Evolutionary conservation across 1,139 yeast genomes (phyloP).

Genomic region (Geotrichum candidum): DNA sequence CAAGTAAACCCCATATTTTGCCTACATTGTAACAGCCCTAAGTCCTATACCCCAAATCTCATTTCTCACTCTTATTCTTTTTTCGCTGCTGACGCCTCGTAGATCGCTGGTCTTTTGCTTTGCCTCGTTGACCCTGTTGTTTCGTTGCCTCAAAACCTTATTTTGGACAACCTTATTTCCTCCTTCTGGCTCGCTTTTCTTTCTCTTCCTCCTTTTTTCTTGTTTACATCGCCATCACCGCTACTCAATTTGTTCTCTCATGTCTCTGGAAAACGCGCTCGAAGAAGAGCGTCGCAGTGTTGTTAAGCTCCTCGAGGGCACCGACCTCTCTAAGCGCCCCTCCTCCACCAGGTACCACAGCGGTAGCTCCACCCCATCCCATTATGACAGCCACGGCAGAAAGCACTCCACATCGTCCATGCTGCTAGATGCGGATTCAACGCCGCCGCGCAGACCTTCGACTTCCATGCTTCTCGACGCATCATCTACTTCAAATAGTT

Average conservation of each 20-base stretch:
- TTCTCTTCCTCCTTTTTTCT: not conserved
- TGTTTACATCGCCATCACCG: not conserved
- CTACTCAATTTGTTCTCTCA: constrained; percentile 17
- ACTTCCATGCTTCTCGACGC: constrained; percentile 6
- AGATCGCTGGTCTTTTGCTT: not conserved
- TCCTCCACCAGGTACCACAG: constrained; percentile 3
- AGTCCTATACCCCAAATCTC: too few species aligned
- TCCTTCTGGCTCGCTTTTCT: not conserved
- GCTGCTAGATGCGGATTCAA: constrained; percentile 4
- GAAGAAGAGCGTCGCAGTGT: constrained; percentile 43
- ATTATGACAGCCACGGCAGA: constrained; percentile 2
- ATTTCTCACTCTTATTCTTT: too few species aligned
- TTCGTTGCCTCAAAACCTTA: not conserved
- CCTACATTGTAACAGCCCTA: too few species aligned
- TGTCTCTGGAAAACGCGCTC: constrained; percentile 45
- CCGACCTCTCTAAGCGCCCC: not conserved
- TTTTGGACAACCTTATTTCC: not conserved
- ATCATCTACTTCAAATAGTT: not conserved
- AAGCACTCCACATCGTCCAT: constrained; percentile 7
- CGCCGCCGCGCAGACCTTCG: not conserved
- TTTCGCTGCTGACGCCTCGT: too few species aligned
- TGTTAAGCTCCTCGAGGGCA: constrained; percentile 34
- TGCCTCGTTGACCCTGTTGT: not conserved
- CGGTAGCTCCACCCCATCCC: constrained; percentile 5
- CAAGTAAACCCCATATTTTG: too few species aligned